Evolutionary conservation across 805 yeast species (phyloP), one percentile per base, ranked within the genome.

Genomic region (Sugiyamaella mastotermitis): DNA sequence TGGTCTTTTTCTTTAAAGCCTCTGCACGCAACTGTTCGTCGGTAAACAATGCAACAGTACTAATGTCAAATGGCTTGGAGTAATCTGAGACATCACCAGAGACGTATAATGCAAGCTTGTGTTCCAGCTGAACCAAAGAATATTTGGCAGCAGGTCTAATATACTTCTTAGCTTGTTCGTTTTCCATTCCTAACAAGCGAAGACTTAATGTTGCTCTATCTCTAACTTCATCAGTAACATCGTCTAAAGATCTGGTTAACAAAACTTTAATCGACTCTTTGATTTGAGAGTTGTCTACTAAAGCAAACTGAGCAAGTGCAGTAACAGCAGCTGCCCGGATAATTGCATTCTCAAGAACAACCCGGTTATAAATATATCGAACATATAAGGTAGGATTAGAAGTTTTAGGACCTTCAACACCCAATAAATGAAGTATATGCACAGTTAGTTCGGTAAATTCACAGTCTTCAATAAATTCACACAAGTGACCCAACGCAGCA

Each of bases 401-500:
- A 4, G 95, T 80, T 42, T 71, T 66, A 53, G 98, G 97, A 45
- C 98, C 98, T 62, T 88, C 95, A 49, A 80, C 83, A 58, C 98
- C 98, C 48, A 92, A 73, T 45, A 90, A 63, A 63, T 88, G 95
- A 61, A 92, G 71, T 42, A 92, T 80, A 57, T 97, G 77, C n/a
- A 88, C 95, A 19, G 94, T 77, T 45, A 92, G 76, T 63, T 87
- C 96, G 21, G 95, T 83, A 66, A 73, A 90, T 65, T 92, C 98
- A 66, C 97, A 92, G 69, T 92, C 98, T 65, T 92, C 98, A 53
- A 92, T 92, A 57, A 87, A 88, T 62, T 92, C 98, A 71, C 97
- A 87, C 52, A 92, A 71, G 60, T 81, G 81, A 64, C 83, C 86
- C 55, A 92, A 69, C 16, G 95, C 94, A 34, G 74, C 62, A 51